A percentile compares a stretch with the other conserved stretches of the same genome.
These are phyloP conservation scores for Teratosphaeria gauchensis DNA, from an alignment of 2,329 filamentous ascomycete species.

Conservation along the genomic window DNA sequence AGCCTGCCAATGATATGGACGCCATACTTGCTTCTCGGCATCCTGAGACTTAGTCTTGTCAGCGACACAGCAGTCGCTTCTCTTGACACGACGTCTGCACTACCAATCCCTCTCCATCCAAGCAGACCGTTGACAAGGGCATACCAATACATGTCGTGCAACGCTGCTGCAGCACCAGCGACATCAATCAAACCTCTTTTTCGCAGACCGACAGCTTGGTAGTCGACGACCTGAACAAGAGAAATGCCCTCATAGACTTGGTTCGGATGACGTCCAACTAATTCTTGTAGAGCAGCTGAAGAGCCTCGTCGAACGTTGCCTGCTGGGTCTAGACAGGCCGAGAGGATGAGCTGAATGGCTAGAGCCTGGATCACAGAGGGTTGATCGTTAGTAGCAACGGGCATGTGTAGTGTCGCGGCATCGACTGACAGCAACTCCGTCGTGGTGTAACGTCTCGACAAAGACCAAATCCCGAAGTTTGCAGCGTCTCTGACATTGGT, in stretches of 20 bases:
- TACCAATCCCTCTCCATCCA: slow-evolving; percentile 80
- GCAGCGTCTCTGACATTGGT: slow-evolving; percentile 90
- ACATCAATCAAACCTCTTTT: slow-evolving; percentile 74
- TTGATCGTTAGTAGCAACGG: neutral
- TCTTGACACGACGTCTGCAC: slow-evolving; percentile 64
- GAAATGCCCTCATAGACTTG: slow-evolving; percentile 71
- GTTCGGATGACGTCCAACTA: slow-evolving; percentile 86
- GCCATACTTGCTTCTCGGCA: neutral
- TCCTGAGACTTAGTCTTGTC: neutral
- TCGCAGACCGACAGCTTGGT: slow-evolving; percentile 82
- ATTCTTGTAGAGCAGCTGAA: slow-evolving; percentile 86
- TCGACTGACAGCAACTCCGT: slow-evolving; percentile 60
- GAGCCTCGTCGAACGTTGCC: slow-evolving; percentile 90
- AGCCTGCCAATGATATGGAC: slow-evolving; percentile 28
- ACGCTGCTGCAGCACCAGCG: slow-evolving; percentile 54
- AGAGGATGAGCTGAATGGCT: slow-evolving; percentile 69
- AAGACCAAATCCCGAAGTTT: slow-evolving; percentile 90
- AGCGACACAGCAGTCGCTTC: slow-evolving; percentile 53
- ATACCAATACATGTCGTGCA: slow-evolving; percentile 55
- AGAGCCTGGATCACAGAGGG: slow-evolving; percentile 50
- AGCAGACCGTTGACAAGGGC: slow-evolving; percentile 62
- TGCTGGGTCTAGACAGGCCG: slow-evolving; percentile 76
- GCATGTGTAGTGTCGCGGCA: slow-evolving; percentile 6
- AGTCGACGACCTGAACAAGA: slow-evolving; percentile 84
- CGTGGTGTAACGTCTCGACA: slow-evolving; percentile 79